Percentiles rank a stretch among this genome's conserved stretches.
phyloP scores from a whole-genome alignment of 2,329 filamentous ascomycete genomes.

The Chaetomium strumarium region DNA sequence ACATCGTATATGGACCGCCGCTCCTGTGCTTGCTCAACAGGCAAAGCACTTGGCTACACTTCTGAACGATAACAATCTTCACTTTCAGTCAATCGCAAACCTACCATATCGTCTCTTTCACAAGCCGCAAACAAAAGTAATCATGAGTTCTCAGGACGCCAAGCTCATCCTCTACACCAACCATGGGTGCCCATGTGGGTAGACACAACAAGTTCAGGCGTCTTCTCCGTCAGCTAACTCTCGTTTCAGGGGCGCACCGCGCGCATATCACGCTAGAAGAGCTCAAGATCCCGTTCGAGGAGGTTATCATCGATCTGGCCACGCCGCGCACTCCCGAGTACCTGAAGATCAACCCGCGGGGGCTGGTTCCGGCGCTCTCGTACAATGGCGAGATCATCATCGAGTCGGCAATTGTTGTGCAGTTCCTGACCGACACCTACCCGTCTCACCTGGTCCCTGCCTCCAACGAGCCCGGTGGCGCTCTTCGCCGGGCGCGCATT shows the following conservation, averaged over 20 bases:
- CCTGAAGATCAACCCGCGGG: constrained; percentile 70
- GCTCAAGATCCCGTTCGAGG: constrained; percentile 59
- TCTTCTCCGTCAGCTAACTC: neutral
- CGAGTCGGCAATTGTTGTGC: constrained; percentile 67
- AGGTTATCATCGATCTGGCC: constrained; percentile 66
- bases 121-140: neutral
- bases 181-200: constrained; percentile 57
- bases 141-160: constrained; percentile 28
- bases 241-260: constrained; percentile 58
- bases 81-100: no score
- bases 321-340: constrained; percentile 67
- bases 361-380: constrained; percentile 65
- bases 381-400: constrained; percentile 63
- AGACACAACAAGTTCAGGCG: neutral
- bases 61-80: no score
- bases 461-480: constrained; percentile 44
- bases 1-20: neutral
- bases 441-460: constrained; percentile 61
- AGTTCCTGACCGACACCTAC: constrained; percentile 64
- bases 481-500: constrained; percentile 60
- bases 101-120: no score
- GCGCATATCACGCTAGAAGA: constrained; percentile 67
- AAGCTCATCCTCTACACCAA: constrained; percentile 67
- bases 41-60: neutral
- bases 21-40: neutral